Evolutionary conservation across 2,329 filamentous ascomycete species (phyloP).

Genomic region (Ophiognomonia clavigignenti-juglandacearum): DNA sequence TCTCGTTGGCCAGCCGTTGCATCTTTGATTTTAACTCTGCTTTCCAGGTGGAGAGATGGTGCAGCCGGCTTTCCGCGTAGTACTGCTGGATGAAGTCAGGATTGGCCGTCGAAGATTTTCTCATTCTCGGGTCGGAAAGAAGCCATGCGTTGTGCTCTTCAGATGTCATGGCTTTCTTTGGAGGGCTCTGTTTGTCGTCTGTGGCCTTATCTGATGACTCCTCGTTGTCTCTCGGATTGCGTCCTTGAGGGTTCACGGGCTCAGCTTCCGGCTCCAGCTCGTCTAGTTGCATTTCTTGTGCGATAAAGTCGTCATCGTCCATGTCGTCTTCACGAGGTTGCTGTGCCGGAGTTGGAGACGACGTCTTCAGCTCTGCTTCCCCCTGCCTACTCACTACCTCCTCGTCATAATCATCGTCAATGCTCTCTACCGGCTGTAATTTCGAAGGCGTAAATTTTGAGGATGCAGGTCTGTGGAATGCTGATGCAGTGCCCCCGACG

Average conservation of each 20-base stretch:
- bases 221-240: not conserved
- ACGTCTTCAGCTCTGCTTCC: not conserved
- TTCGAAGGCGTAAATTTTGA: constrained; percentile 15
- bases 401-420: constrained; percentile 36
- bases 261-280: not conserved
- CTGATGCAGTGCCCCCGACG: constrained; percentile 16
- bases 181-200: not conserved
- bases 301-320: not conserved
- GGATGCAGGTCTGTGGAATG: constrained; percentile 4
- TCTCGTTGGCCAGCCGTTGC: constrained; percentile 73
- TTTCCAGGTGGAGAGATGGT: constrained; percentile 96
- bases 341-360: not conserved
- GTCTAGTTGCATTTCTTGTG: not conserved
- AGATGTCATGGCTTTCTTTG: constrained; percentile 58
- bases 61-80: constrained; percentile 89
- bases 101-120: constrained; percentile 86
- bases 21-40: constrained; percentile 86
- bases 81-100: constrained; percentile 92
- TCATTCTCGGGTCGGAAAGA: constrained; percentile 76
- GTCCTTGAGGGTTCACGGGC: not conserved
- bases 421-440: constrained; percentile 23
- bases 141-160: constrained; percentile 90
- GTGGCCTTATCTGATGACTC: not conserved
- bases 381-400: constrained; percentile 7
- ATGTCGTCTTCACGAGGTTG: not conserved